Evolutionary conservation across 2,329 filamentous ascomycete genomes (phyloP).

Genomic region (Exophiala sideris): DNA sequence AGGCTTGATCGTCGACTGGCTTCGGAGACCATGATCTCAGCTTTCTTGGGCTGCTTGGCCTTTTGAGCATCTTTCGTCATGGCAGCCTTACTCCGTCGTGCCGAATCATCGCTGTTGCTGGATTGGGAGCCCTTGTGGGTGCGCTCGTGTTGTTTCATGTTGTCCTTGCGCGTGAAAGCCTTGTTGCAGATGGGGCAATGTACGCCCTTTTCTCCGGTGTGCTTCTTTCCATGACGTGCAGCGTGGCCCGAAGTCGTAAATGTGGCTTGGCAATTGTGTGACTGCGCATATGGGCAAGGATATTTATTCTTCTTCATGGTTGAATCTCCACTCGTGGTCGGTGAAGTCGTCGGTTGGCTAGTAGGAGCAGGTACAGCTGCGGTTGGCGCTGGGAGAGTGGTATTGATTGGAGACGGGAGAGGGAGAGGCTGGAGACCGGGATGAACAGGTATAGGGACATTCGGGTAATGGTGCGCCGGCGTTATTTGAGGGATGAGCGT

Average conservation of each 20-base stretch:
- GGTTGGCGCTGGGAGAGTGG: slow-evolving; percentile 7
- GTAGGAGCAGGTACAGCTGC: slow-evolving; percentile 5
- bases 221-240: slow-evolving; percentile 65
- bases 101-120: slow-evolving; percentile 20
- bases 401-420: slow-evolving; percentile 9
- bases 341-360: slow-evolving; percentile 13
- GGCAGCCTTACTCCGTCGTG: slow-evolving; percentile 26
- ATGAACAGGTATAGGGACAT: slow-evolving; percentile 13
- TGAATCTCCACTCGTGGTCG: slow-evolving; percentile 9
- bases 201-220: slow-evolving; percentile 67
- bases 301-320: slow-evolving; percentile 58
- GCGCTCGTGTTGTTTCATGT: slow-evolving; percentile 66
- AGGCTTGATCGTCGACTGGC: slow-evolving; percentile 20
- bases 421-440: slow-evolving; percentile 13
- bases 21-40: slow-evolving; percentile 14
- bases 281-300: slow-evolving; percentile 60
- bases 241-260: slow-evolving; percentile 67
- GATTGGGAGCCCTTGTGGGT: slow-evolving; percentile 48
- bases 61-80: slow-evolving; percentile 28
- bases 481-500: slow-evolving; percentile 7
- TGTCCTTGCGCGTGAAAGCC: slow-evolving; percentile 66
- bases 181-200: slow-evolving; percentile 66
- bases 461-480: slow-evolving; percentile 16
- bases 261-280: slow-evolving; percentile 57
- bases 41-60: slow-evolving; percentile 15